Conservation (phyloP, 805 yeast species). For the Sugiyamaella mastotermitis region DNA sequence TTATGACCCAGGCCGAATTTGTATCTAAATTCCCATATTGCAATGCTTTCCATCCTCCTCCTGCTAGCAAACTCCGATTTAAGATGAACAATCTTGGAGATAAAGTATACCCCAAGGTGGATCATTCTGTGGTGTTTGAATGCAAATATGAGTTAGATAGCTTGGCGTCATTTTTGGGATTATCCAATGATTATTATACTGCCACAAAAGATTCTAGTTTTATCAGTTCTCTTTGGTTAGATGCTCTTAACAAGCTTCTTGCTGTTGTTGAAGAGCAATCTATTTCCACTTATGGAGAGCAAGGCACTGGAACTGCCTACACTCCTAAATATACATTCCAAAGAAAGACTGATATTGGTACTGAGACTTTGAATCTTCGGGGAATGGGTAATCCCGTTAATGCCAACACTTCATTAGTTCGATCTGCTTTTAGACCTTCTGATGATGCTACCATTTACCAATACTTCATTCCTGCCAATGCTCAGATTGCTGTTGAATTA, state of each 20-base stretch:
- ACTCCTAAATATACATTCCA: constrained; percentile 61
- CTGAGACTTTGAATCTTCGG: constrained; percentile 72
- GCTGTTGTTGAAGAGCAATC: constrained; percentile 55
- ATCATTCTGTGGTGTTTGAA: constrained; percentile 71
- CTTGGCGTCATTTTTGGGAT: constrained; percentile 70
- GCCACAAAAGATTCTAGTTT: constrained; percentile 18
- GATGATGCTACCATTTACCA: constrained; percentile 82
- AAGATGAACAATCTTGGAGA: constrained; percentile 45
- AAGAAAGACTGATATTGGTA: constrained; percentile 65
- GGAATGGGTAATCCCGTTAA: constrained; percentile 86
- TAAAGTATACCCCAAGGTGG: constrained; percentile 60
- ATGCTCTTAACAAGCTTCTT: constrained; percentile 49
- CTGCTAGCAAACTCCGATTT: constrained; percentile 35
- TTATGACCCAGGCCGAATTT: constrained; percentile 67
- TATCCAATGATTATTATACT: constrained; percentile 60
- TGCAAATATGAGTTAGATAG: constrained; percentile 89
- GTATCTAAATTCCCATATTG: constrained; percentile 68
- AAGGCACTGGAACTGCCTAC: constrained; percentile 38
- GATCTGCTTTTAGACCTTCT: constrained; percentile 83
- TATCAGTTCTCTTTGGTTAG: constrained; percentile 52
- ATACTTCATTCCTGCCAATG: constrained; percentile 80
- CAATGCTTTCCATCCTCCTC: constrained; percentile 88
- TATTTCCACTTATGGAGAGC: constrained; percentile 41
- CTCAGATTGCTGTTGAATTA: constrained; percentile 64
- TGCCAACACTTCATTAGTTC: constrained; percentile 58